These are phyloP conservation scores for Podaxis sp. DNA, from an alignment of 768 basidiomycete species.

Conservation along the genomic window DNA sequence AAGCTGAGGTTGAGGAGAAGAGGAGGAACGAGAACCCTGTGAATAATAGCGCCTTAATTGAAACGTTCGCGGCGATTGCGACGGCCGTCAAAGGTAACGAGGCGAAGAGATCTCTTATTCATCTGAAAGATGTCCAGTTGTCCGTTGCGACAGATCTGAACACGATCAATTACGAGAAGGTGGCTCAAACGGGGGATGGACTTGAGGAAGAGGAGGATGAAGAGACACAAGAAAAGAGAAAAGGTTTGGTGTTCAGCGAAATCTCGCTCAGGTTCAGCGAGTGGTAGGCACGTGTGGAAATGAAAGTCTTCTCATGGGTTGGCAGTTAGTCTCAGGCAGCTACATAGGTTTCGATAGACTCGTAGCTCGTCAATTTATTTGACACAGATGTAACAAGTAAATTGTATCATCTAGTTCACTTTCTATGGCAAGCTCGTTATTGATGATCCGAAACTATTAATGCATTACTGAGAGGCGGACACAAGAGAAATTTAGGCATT, in stretches of 20 bases:
- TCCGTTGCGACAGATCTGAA: conserved; percentile 15
- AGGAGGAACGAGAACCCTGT: neutral
- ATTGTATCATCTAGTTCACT: no score
- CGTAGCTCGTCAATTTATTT: no score
- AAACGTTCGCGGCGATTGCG: conserved; percentile 3
- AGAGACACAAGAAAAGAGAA: neutral
- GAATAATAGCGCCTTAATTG: neutral
- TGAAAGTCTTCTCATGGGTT: no score
- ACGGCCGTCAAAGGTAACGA: neutral
- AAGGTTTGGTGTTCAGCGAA: neutral
- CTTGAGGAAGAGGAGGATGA: conserved; percentile 3
- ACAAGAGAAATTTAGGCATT: no score
- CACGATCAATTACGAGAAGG: neutral
- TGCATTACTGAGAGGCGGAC: no score
- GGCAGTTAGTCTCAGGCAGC: no score
- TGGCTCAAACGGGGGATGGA: neutral
- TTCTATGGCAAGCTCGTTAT: no score
- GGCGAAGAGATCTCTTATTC: conserved; percentile 8
- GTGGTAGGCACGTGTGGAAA: neutral
- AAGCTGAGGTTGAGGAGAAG: neutral
- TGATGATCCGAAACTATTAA: no score
- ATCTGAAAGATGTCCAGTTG: conserved; percentile 17
- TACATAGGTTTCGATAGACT: no score
- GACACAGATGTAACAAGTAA: no score
- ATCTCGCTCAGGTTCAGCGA: neutral